Percentiles rank a stretch among this genome's conserved stretches.
These are phyloP conservation scores for Epichloe glyceriae DNA, from an alignment of 2,329 filamentous ascomycete genomes.

Conservation along the genomic window DNA sequence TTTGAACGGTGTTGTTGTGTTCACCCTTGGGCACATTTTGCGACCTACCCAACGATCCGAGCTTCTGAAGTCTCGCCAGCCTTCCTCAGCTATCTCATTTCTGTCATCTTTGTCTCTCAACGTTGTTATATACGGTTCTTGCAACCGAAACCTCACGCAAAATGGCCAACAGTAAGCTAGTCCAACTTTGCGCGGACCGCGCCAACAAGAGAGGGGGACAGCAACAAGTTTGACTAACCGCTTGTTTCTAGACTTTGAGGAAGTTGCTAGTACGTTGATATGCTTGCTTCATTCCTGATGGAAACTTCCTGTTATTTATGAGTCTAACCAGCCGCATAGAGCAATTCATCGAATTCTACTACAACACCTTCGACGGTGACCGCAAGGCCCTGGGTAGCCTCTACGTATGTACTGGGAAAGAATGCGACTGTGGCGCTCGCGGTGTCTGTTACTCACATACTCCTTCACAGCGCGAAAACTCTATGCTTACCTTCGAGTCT, in stretches of 20 bases:
- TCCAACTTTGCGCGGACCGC: neutral
- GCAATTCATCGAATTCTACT: slow-evolving; percentile 85
- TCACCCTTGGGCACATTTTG: slow-evolving; percentile 20
- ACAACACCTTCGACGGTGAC: slow-evolving; percentile 69
- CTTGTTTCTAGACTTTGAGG: slow-evolving; percentile 26
- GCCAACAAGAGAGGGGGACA: slow-evolving; percentile 6
- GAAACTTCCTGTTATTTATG: neutral
- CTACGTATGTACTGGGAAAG: slow-evolving; percentile 57
- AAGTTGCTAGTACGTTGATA: slow-evolving; percentile 31
- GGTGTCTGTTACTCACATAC: slow-evolving; percentile 2
- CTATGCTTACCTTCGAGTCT: slow-evolving; percentile 90
- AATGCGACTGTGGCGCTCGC: no score
- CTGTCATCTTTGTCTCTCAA: slow-evolving; percentile 4
- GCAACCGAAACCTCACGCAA: slow-evolving; percentile 11
- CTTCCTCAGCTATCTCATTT: neutral
- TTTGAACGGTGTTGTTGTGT: slow-evolving; percentile 4
- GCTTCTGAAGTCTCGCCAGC: slow-evolving; percentile 1
- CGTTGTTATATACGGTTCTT: neutral
- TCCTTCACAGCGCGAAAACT: slow-evolving; percentile 54
- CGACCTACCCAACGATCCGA: slow-evolving; percentile 16
- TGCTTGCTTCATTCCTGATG: neutral
- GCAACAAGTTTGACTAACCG: slow-evolving; percentile 10
- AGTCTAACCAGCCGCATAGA: slow-evolving; percentile 35
- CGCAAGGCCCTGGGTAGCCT: slow-evolving; percentile 52
- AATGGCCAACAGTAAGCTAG: slow-evolving; percentile 21